Conservation (phyloP, 176 grass and related monocot species). For the Juncus inflexus region DNA sequence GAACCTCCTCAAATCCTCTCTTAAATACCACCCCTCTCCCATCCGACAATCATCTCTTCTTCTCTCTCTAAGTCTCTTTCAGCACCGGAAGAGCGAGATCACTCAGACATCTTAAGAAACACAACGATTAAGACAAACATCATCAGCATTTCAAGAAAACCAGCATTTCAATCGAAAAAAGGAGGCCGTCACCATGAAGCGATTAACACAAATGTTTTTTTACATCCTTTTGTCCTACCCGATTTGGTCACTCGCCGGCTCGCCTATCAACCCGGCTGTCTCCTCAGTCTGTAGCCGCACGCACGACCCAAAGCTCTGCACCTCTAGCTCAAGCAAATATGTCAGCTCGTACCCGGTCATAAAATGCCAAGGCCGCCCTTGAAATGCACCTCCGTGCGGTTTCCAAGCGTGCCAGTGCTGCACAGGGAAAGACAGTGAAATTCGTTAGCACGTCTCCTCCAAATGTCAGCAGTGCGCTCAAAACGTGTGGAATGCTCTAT, state of each 20-base stretch:
- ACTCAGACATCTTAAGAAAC: no score
- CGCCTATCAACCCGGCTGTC: background rate
- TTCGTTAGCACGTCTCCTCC: no score
- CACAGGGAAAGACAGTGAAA: background rate
- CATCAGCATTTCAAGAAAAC: no score
- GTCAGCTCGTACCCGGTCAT: background rate
- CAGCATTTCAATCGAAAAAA: no score
- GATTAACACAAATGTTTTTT: conserved; percentile 1
- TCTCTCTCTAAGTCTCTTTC: no score
- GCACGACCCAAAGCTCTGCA: conserved; percentile 22
- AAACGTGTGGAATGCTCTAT: background rate
- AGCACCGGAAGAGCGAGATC: no score
- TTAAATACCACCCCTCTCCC: no score
- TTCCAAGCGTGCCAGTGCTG: conserved; percentile 1
- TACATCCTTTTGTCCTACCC: conserved; percentile 10
- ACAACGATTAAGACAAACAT: no score
- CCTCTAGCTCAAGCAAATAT: background rate
- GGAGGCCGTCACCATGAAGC: background rate
- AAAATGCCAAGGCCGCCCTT: background rate
- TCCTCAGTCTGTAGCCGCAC: background rate
- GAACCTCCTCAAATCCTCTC: no score
- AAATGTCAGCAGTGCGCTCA: background rate
- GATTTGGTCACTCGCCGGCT: background rate
- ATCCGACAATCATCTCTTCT: no score
- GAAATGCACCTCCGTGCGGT: background rate